phyloP scores from a whole-genome alignment of 768 basidiomycete genomes.

The Kwoniella sp. region DNA sequence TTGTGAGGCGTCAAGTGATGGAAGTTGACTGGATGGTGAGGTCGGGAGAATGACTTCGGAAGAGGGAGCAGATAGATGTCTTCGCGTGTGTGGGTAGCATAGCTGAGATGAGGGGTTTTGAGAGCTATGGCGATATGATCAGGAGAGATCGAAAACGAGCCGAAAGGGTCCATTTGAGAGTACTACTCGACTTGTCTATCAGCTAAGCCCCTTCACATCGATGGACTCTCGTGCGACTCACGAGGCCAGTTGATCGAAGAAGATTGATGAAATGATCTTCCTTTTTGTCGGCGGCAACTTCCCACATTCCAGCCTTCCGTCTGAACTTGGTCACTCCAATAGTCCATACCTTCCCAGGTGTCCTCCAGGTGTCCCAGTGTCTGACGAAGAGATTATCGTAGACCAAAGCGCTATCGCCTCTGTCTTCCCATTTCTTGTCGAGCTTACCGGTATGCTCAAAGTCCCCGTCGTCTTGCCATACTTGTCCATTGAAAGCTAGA shows the following conservation, averaged over 20 bases:
- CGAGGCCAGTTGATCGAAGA: conserved; percentile 30
- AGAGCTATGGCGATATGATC: conserved; percentile 77
- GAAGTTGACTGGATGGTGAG: not conserved
- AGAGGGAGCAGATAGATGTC: conserved; percentile 62
- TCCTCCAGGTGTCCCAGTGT: conserved; percentile 47
- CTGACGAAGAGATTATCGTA: conserved; percentile 46
- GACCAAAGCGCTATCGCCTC: conserved; percentile 39
- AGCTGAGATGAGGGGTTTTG: conserved; percentile 75
- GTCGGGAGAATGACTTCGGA: not conserved
- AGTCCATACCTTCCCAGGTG: conserved; percentile 43
- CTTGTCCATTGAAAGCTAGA: conserved; percentile 83
- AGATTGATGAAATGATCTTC: conserved; percentile 41
- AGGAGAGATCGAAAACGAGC: conserved; percentile 57
- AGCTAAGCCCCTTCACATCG: not conserved
- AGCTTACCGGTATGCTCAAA: conserved; percentile 69
- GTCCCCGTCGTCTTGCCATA: conserved; percentile 66
- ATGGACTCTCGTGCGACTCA: conserved; percentile 10
- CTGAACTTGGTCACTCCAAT: conserved; percentile 26
- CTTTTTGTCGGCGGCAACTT: conserved; percentile 69
- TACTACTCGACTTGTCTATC: conserved; percentile 52
- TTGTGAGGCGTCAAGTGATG: conserved; percentile 75
- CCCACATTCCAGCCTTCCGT: conserved; percentile 53
- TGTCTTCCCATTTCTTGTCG: conserved; percentile 58
- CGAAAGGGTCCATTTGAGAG: conserved; percentile 68
- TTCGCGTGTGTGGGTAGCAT: conserved; percentile 86